Conservation (phyloP, 2,329 filamentous ascomycete species). For the Aspergillus pseudoterreus region DNA sequence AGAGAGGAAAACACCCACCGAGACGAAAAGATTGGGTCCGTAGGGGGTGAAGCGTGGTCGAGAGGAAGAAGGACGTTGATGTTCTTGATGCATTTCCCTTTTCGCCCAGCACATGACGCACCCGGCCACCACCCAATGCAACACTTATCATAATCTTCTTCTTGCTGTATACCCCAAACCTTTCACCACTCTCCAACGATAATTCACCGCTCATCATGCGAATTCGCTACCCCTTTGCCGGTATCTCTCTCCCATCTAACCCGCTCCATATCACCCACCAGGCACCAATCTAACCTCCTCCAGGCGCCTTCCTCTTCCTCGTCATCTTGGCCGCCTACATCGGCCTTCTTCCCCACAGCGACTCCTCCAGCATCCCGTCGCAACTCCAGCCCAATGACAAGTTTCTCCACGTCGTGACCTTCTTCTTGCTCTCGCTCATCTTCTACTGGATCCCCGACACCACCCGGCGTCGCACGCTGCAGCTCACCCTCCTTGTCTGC, state of each 20-base stretch:
- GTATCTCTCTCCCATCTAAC: conserved; percentile 49
- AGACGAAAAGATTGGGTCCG: not conserved
- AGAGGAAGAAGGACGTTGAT: not conserved
- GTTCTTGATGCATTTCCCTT: not conserved
- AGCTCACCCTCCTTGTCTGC: conserved; percentile 78
- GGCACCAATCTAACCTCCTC: not conserved
- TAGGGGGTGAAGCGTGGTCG: not conserved
- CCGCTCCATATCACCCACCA: not conserved
- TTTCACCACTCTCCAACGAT: conserved; percentile 12
- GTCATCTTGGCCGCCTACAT: conserved; percentile 73
- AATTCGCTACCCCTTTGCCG: conserved; percentile 83
- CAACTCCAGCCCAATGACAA: conserved; percentile 76
- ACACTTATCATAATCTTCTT: not conserved
- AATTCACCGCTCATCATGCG: conserved; percentile 57
- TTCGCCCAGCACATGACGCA: conserved; percentile 23
- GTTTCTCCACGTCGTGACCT: conserved; percentile 77
- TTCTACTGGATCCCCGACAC: conserved; percentile 99
- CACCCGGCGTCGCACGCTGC: conserved; percentile 74
- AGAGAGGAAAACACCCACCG: not conserved
- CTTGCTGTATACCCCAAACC: not conserved
- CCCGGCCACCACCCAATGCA: conserved; percentile 6
- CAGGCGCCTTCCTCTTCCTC: conserved; percentile 65
- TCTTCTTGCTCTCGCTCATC: conserved; percentile 76
- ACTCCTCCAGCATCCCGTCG: conserved; percentile 36
- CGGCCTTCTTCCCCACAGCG: conserved; percentile 62